phyloP scores from a whole-genome alignment of 2,329 filamentous ascomycete genomes.

The Proliferodiscus dingleyae region DNA sequence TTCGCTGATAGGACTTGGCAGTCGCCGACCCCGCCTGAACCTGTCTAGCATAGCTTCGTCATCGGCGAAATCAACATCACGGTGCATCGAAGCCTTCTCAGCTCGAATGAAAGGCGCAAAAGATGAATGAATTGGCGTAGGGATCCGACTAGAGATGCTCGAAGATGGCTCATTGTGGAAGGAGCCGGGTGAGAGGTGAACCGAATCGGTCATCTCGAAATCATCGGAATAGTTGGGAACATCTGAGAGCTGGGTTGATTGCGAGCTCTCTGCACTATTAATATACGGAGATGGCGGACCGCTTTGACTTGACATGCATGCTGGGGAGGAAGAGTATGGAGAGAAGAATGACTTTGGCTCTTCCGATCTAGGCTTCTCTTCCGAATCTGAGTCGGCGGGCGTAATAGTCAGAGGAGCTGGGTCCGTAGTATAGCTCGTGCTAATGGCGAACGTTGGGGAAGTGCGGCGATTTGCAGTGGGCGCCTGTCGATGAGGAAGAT shows the following conservation, averaged over 20 bases:
- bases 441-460: conserved; percentile 17
- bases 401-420: conserved; percentile 29
- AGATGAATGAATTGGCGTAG: conserved; percentile 32
- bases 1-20: conserved; percentile 34
- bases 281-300: conserved; percentile 15
- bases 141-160: conserved; percentile 28
- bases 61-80: conserved; percentile 21
- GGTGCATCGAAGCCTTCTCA: conserved; percentile 18
- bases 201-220: conserved; percentile 30
- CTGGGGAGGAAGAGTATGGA: conserved; percentile 20
- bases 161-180: conserved; percentile 28
- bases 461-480: conserved; percentile 19
- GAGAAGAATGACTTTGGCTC: conserved; percentile 26
- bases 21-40: conserved; percentile 24
- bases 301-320: conserved; percentile 16
- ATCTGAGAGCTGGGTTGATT: conserved; percentile 25
- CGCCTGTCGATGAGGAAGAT: conserved; percentile 25
- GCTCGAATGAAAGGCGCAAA: conserved; percentile 26
- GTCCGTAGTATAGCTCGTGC: conserved; percentile 18
- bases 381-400: conserved; percentile 28
- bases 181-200: conserved; percentile 26
- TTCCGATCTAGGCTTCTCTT: conserved; percentile 21
- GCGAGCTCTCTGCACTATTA: conserved; percentile 15
- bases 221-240: conserved; percentile 26
- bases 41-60: conserved; percentile 24